These are phyloP conservation scores for Polytrichum commune DNA, from an alignment of 225 moss, liverwort and hornwort genomes.

Conservation along the genomic window DNA sequence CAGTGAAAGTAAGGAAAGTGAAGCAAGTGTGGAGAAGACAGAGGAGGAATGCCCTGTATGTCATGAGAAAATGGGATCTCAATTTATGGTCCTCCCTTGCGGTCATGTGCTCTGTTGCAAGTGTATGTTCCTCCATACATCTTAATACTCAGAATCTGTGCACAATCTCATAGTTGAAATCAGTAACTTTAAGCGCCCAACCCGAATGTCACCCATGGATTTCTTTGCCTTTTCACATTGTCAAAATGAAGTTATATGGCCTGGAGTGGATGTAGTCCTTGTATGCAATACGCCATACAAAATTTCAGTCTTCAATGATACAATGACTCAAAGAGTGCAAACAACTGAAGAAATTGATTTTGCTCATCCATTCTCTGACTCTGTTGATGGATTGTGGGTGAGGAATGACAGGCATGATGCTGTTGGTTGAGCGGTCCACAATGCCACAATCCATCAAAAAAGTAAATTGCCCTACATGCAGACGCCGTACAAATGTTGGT, in stretches of 20 bases:
- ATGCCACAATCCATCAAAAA: constrained; percentile 52
- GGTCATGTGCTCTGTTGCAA: constrained; percentile 93
- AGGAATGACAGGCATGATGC: constrained; percentile 44
- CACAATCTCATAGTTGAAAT: too few relatives aligned
- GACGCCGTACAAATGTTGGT: constrained; percentile 59
- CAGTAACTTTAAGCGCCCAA: too few relatives aligned
- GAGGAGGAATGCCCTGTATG: constrained; percentile 86
- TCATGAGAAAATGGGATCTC: constrained; percentile 68
- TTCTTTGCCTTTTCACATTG: too few relatives aligned
- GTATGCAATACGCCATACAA: too few relatives aligned
- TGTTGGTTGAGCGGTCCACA: constrained; percentile 49
- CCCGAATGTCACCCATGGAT: too few relatives aligned
- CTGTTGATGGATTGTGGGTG: constrained; percentile 13
- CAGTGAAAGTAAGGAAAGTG: constrained; percentile 24
- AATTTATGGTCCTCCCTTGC: constrained; percentile 96
- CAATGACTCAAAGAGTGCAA: too few relatives aligned
- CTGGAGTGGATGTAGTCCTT: not conserved
- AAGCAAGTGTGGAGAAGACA: constrained; percentile 24
- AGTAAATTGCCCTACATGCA: constrained; percentile 75
- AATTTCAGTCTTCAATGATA: too few relatives aligned
- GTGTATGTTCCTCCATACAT: constrained; percentile 52
- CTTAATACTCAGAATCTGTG: too few relatives aligned
- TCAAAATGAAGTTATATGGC: too few relatives aligned
- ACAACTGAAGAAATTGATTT: too few relatives aligned
- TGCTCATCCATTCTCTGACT: too few relatives aligned